phyloP scores from a whole-genome alignment of 805 yeast species.

The Wickerhamomyces kurtzmanii region DNA sequence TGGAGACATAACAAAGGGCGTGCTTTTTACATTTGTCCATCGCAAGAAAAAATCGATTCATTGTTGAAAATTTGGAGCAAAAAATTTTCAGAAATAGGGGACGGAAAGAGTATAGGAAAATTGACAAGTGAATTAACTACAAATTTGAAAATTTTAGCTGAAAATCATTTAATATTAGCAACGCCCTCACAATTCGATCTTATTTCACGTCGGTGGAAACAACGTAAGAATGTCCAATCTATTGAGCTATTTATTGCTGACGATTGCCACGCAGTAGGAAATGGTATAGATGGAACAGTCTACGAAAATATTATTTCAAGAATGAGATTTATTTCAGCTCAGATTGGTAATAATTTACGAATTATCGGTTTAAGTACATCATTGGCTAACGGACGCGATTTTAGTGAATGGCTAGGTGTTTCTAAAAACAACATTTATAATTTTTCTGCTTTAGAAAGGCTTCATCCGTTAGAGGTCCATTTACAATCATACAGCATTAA shows the following conservation, averaged over 20 bases:
- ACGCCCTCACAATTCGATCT: constrained; percentile 75
- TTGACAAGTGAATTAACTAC: constrained; percentile 39
- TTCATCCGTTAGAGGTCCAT: constrained; percentile 46
- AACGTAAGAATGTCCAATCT: constrained; percentile 55
- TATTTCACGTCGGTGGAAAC: constrained; percentile 76
- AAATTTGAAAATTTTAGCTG: constrained; percentile 47
- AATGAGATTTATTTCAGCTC: constrained; percentile 59
- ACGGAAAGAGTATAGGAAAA: constrained; percentile 47
- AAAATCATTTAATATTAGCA: constrained; percentile 58
- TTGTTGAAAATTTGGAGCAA: constrained; percentile 41
- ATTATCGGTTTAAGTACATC: constrained; percentile 65
- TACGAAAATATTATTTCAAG: constrained; percentile 71
- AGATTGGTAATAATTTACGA: constrained; percentile 47
- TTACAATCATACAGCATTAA: constrained; percentile 35
- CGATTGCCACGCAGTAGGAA: constrained; percentile 60
- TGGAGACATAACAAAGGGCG: constrained; percentile 68
- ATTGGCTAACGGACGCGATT: constrained; percentile 63
- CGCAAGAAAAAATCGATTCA: constrained; percentile 42
- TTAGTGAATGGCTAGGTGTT: constrained; percentile 84
- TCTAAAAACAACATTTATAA: constrained; percentile 52
- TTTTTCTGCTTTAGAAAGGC: constrained; percentile 55
- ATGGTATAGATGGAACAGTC: constrained; percentile 41
- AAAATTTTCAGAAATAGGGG: constrained; percentile 36
- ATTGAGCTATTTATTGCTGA: constrained; percentile 67
- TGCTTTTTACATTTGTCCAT: constrained; percentile 62